A percentile compares a stretch with the other conserved stretches of the same genome.
Evolutionary conservation across 176 grass and related monocot genomes (phyloP).

Genomic region (Coix lacrymajobi): DNA sequence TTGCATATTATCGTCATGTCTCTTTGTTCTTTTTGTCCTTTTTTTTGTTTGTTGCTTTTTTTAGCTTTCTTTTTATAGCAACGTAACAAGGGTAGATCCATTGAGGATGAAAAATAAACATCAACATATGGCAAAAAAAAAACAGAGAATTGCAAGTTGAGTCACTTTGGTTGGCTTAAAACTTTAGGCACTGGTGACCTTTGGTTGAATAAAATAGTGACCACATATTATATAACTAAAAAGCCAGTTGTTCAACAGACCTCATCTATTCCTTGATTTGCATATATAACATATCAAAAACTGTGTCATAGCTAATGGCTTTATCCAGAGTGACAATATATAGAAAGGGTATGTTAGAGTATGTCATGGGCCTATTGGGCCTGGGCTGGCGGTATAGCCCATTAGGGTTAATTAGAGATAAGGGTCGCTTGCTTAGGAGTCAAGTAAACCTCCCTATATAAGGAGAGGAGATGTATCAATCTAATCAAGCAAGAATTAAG

Average conservation of each 20-base stretch:
- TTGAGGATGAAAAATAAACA: neutral
- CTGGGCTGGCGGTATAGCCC: too few species aligned
- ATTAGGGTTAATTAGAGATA: too few species aligned
- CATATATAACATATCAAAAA: slow-evolving; percentile 2
- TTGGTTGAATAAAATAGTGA: neutral
- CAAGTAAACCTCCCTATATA: too few species aligned
- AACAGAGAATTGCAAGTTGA: neutral
- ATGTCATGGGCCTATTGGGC: too few species aligned
- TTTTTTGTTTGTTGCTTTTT: neutral
- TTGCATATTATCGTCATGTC: neutral
- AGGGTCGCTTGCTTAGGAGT: too few species aligned
- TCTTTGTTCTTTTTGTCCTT: neutral
- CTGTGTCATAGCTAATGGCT: neutral
- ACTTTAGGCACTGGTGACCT: neutral
- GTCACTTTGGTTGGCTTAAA: neutral
- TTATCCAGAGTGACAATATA: neutral
- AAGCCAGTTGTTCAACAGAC: neutral
- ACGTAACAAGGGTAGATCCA: neutral
- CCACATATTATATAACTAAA: neutral
- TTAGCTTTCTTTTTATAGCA: neutral
- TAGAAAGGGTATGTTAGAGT: too few species aligned
- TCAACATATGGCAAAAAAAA: neutral
- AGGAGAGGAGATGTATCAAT: too few species aligned
- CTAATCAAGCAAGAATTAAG: too few species aligned
- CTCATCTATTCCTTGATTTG: neutral